These are phyloP conservation scores for Chloropicon primus DNA, from an alignment of 139 green algal species.

Conservation along the genomic window DNA sequence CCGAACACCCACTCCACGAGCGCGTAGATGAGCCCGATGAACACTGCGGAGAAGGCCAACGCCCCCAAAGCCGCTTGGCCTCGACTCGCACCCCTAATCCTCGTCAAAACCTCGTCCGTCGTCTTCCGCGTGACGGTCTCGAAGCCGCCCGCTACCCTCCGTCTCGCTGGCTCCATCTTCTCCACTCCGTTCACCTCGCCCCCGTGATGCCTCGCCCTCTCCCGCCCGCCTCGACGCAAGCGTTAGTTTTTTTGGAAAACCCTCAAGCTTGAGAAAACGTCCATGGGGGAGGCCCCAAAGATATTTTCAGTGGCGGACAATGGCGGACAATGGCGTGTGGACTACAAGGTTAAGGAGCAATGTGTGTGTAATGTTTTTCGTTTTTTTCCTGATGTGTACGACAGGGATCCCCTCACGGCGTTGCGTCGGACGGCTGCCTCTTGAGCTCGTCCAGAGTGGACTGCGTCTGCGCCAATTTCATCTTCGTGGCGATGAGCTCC, in stretches of 20 bases:
- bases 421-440: too few species aligned
- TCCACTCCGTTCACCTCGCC: not conserved
- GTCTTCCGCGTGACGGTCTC: not conserved
- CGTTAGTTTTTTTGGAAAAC: too few species aligned
- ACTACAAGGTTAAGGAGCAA: too few species aligned
- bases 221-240: too few species aligned
- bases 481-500: not conserved
- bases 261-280: too few species aligned
- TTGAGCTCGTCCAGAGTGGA: not conserved
- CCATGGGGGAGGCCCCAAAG: too few species aligned
- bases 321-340: too few species aligned
- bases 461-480: not conserved
- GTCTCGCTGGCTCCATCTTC: not conserved
- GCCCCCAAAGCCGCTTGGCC: not conserved
- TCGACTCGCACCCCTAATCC: not conserved
- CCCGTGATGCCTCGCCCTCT: too few species aligned
- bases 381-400: too few species aligned
- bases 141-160: not conserved
- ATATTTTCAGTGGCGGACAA: too few species aligned
- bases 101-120: not conserved
- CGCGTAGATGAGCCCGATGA: not conserved
- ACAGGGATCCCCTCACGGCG: too few species aligned
- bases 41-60: not conserved
- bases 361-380: too few species aligned
- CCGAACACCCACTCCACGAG: slow-evolving; percentile 67